Conservation (phyloP, 2,329 filamentous ascomycete species). For the Colletotrichum sidae region DNA sequence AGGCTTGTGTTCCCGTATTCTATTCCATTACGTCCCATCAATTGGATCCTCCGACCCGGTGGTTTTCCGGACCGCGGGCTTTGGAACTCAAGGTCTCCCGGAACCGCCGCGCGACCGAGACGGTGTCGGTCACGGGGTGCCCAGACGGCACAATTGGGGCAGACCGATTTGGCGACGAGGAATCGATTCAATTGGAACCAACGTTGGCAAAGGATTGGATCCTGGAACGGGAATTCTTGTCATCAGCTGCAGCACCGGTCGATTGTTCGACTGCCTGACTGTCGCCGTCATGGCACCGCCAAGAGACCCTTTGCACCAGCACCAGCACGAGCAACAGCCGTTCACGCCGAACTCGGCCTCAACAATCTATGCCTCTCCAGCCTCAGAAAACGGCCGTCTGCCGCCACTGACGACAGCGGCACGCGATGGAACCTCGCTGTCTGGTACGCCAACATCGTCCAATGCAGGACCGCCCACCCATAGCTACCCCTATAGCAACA, state of each 20-base stretch:
- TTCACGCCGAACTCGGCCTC: constrained; percentile 30
- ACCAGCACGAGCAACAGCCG: constrained; percentile 8
- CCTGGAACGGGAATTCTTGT: neutral
- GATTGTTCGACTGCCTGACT: neutral
- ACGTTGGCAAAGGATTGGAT: neutral
- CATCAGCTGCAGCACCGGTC: neutral
- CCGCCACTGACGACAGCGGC: constrained; percentile 6
- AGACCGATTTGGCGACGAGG: neutral
- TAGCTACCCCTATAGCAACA: constrained; percentile 9
- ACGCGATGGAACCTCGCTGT: neutral
- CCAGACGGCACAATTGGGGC: constrained; percentile 17
- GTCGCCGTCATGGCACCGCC: constrained; percentile 17
- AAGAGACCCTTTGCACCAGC: neutral
- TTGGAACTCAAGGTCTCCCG: no score
- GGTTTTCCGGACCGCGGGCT: neutral
- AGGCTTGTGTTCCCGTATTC: neutral
- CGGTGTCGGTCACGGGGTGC: neutral
- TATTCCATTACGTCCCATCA: constrained; percentile 1
- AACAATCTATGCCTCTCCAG: constrained; percentile 29
- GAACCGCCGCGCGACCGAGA: no score
- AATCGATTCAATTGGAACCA: neutral
- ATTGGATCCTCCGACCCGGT: constrained; percentile 11
- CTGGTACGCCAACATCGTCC: constrained; percentile 6
- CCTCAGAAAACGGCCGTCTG: constrained; percentile 22
- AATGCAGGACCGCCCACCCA: neutral